Evolutionary conservation across 164 flowering plant species (phyloP), one percentile per base, ranked within the genome.

Genomic region (Tetracentron sinense): DNA sequence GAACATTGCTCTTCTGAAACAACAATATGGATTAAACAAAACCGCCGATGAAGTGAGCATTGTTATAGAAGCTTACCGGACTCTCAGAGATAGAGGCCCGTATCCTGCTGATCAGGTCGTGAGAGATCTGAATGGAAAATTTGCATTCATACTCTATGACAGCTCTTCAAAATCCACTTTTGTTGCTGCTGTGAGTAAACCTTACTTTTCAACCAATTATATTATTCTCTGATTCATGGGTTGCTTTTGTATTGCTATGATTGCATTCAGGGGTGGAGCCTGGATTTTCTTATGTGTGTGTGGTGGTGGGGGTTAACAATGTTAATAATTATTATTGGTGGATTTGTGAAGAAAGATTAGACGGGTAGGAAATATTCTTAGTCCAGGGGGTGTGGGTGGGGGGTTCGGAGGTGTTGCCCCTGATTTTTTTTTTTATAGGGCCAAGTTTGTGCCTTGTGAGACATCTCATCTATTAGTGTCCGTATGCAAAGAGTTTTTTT

Each of bases 81-180:
- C 96, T 49, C 77, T 94, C 42, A 81, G 99, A 77, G 99, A 94
- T 65, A 78, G 99, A 69, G 99, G 99, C 17, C 99, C 99, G 65
- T 94, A 87, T 68, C 93, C 99, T 58, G 86, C 93, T 15, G 92
- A 86, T 62, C 93, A 94, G 69, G 96, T 91, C 27, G 82, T 88
- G 65, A 90, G 88, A 77, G 98, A 90, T 69, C 67, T 94, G 35
- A 72, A 79, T 49, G 97, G 97, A 62, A 91, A 86, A 54, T 94
- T 82, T 61, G 86, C 90, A 1, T 91, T 94, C 53, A 56, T 89
- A 65, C 83, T 94, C 42, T 89, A 72, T 60, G 99, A 94, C 66
- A 71, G 85, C 71, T 53, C 93, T 61, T 66, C 81, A 0, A 85
- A 86, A 62, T 26, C 77, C 52, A 48, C 83, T 27, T 89, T 92